Evolutionary conservation across 495 filamentous ascomycete species (phyloP).

Genomic region (Platismatia glauca): DNA sequence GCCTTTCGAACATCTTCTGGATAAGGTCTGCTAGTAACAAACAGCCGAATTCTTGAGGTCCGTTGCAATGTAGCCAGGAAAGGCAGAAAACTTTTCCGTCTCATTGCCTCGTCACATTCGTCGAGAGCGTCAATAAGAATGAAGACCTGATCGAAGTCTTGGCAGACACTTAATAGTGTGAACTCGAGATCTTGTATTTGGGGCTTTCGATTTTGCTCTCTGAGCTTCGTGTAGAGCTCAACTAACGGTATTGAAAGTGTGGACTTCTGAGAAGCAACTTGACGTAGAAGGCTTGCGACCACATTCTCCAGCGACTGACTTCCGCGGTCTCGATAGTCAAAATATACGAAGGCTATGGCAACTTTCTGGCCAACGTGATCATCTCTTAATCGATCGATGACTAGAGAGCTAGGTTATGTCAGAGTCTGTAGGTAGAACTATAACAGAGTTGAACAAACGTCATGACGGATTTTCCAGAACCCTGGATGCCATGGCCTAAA

Average conservation of each 20-base stretch:
- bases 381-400: slow-evolving; percentile 10
- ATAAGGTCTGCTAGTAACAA: slow-evolving; percentile 11
- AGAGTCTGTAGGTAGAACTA: neutral
- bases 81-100: neutral
- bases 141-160: slow-evolving; percentile 14
- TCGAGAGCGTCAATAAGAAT: slow-evolving; percentile 29
- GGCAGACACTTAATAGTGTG: slow-evolving; percentile 4
- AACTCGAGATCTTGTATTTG: slow-evolving; percentile 8
- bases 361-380: neutral
- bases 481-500: slow-evolving; percentile 13
- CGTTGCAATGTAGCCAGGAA: slow-evolving; percentile 3
- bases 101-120: slow-evolving; percentile 24
- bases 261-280: neutral
- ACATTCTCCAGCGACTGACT: slow-evolving; percentile 3
- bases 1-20: slow-evolving; percentile 3
- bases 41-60: neutral
- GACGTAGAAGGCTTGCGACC: slow-evolving; percentile 11
- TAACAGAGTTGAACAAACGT: slow-evolving; percentile 1
- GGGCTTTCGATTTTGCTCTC: neutral
- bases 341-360: slow-evolving; percentile 10
- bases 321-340: slow-evolving; percentile 13
- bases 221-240: neutral
- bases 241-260: slow-evolving; percentile 2
- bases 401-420: slow-evolving; percentile 9
- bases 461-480: slow-evolving; percentile 14